Conservation (phyloP, 1,284 basidiomycete genomes). For the Ganoderma leucocontextum region DNA sequence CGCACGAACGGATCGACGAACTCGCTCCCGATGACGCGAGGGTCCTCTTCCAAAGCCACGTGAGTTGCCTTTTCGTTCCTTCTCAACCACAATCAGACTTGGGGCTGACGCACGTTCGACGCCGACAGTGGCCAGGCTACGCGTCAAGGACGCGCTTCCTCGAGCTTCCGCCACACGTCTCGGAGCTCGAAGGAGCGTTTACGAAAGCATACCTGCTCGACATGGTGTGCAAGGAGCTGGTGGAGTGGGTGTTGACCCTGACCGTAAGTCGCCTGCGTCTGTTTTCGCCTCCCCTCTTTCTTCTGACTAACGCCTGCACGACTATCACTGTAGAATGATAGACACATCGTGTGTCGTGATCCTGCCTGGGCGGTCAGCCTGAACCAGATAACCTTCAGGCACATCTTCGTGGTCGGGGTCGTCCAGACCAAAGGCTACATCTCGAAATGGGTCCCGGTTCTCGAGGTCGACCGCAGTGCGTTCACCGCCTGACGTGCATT, state of each 20-base stretch:
- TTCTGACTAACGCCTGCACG: background rate
- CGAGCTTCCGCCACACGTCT: constrained; percentile 12
- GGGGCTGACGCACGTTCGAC: background rate
- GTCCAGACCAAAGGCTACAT: constrained; percentile 24
- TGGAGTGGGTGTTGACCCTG: constrained; percentile 22
- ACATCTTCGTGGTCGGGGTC: constrained; percentile 24
- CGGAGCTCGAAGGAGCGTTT: background rate
- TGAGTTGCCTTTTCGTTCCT: background rate
- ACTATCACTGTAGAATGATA: constrained; percentile 12
- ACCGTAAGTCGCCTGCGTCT: constrained; percentile 13
- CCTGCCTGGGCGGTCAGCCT: constrained; percentile 26
- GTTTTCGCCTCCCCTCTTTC: background rate
- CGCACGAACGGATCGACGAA: constrained; percentile 20
- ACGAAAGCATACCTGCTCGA: constrained; percentile 24
- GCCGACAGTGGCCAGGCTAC: constrained; percentile 30
- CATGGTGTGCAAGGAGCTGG: constrained; percentile 25
- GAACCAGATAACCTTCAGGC: constrained; percentile 25
- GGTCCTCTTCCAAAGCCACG: constrained; percentile 26
- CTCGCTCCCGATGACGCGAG: constrained; percentile 5
- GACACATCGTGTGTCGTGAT: constrained; percentile 22
- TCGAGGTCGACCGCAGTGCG: constrained; percentile 24
- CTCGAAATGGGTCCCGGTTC: constrained; percentile 27
- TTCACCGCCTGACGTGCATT: background rate
- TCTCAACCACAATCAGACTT: background rate
- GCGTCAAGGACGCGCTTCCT: constrained; percentile 24